phyloP scores from a whole-genome alignment of 805 yeast genomes.

The Ogataea populi-albae region DNA sequence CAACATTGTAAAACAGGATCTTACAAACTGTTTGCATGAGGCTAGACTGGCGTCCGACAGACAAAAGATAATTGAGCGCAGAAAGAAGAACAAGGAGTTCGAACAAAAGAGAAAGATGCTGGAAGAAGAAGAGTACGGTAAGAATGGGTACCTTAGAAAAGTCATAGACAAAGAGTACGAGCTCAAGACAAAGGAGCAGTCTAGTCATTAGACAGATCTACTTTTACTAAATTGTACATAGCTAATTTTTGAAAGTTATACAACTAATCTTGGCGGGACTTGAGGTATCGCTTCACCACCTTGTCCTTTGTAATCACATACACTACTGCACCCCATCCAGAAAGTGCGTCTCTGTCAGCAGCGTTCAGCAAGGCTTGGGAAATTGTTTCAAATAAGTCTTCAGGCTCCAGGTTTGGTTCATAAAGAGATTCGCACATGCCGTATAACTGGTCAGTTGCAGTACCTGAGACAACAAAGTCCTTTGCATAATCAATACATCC shows the following conservation, averaged over 20 bases:
- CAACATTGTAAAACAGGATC: constrained; percentile 76
- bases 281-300: constrained; percentile 81
- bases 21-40: constrained; percentile 74
- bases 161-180: constrained; percentile 53
- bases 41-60: constrained; percentile 66
- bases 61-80: constrained; percentile 50
- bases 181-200: constrained; percentile 5
- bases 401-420: constrained; percentile 92
- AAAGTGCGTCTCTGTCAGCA: constrained; percentile 93
- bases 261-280: constrained; percentile 88
- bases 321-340: constrained; percentile 98
- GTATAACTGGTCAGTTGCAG: constrained; percentile 93
- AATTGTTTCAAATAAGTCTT: constrained; percentile 92
- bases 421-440: constrained; percentile 98
- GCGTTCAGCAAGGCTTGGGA: constrained; percentile 92
- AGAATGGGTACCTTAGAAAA: constrained; percentile 64
- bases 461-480: constrained; percentile 93
- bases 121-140: constrained; percentile 80
- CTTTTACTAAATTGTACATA: no score
- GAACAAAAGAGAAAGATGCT: constrained; percentile 56
- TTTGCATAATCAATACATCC: constrained; percentile 95
- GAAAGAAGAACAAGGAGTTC: constrained; percentile 52
- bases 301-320: constrained; percentile 89
- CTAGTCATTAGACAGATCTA: no score
- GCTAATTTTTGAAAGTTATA: neutral